phyloP scores from a whole-genome alignment of 768 basidiomycete species.

The Tylopilus subfusipes region DNA sequence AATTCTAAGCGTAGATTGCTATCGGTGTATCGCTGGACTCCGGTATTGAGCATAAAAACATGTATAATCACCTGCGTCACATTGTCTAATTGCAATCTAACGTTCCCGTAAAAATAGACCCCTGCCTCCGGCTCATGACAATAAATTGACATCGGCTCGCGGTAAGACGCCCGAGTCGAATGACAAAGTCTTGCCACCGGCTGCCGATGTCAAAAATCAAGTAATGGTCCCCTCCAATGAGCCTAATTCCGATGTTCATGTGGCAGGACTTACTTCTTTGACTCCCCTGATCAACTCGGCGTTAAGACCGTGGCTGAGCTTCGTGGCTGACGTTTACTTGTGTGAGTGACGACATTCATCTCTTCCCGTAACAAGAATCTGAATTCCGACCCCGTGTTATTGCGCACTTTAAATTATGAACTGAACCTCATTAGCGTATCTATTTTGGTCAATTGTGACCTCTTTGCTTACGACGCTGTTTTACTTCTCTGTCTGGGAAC shows the following conservation, averaged over 20 bases:
- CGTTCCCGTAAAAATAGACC: conserved; percentile 21
- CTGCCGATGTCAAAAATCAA: not conserved
- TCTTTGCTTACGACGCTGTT: conserved; percentile 76
- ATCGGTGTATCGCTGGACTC: conserved; percentile 28
- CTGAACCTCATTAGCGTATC: conserved; percentile 48
- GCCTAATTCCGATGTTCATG: not conserved
- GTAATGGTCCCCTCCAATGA: not conserved
- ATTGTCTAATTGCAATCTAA: conserved; percentile 32
- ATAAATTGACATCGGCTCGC: conserved; percentile 3
- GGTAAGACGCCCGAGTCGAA: not conserved
- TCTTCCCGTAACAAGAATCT: not conserved
- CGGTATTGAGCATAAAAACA: conserved; percentile 30
- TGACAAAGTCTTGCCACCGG: not conserved
- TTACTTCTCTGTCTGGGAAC: conserved; percentile 91
- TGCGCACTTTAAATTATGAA: not conserved
- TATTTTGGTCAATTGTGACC: conserved; percentile 83
- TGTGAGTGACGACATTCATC: conserved; percentile 37
- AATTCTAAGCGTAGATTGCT: conserved; percentile 14
- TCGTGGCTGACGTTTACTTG: conserved; percentile 50
- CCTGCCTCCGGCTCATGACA: conserved; percentile 1
- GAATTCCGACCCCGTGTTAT: not conserved
- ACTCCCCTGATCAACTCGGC: not conserved
- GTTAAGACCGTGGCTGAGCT: conserved; percentile 26
- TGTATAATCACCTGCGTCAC: conserved; percentile 46
- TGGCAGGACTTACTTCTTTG: not conserved